A percentile compares a stretch with the other conserved stretches of the same genome.
These are phyloP conservation scores for Pyrrhoderma lamaoense DNA, from an alignment of 1,284 basidiomycete genomes.

Conservation along the genomic window DNA sequence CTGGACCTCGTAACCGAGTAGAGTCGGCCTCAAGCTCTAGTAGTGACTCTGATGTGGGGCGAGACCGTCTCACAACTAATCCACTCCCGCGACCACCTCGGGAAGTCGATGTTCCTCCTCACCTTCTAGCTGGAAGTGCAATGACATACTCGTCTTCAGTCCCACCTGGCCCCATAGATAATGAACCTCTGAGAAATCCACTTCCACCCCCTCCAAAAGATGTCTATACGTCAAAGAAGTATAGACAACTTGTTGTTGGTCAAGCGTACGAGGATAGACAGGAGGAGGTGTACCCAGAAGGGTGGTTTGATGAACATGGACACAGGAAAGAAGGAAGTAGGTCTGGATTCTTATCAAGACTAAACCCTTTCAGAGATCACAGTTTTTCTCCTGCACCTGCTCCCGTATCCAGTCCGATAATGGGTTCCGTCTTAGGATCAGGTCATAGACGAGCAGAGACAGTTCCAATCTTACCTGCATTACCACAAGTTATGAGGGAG, in stretches of 20 bases:
- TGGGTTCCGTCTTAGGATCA: background rate
- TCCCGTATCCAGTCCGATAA: background rate
- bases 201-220: constrained; percentile 13
- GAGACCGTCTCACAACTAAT: constrained; percentile 7
- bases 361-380: constrained; percentile 14
- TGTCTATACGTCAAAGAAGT: constrained; percentile 13
- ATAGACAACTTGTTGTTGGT: constrained; percentile 10
- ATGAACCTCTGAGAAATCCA: constrained; percentile 10
- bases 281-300: constrained; percentile 11
- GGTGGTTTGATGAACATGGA: constrained; percentile 13
- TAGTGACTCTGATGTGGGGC: background rate
- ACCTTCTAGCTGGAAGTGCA: constrained; percentile 12
- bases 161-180: background rate
- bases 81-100: constrained; percentile 15
- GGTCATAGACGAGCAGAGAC: constrained; percentile 12
- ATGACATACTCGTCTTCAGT: constrained; percentile 1
- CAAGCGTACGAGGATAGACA: constrained; percentile 7
- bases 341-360: constrained; percentile 3
- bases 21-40: background rate
- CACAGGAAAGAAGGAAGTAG: background rate
- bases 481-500: background rate
- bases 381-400: background rate
- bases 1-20: background rate
- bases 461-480: constrained; percentile 4
- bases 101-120: constrained; percentile 8